Conservation (phyloP, 495 filamentous ascomycete genomes). For the Neurospora pannonica region DNA sequence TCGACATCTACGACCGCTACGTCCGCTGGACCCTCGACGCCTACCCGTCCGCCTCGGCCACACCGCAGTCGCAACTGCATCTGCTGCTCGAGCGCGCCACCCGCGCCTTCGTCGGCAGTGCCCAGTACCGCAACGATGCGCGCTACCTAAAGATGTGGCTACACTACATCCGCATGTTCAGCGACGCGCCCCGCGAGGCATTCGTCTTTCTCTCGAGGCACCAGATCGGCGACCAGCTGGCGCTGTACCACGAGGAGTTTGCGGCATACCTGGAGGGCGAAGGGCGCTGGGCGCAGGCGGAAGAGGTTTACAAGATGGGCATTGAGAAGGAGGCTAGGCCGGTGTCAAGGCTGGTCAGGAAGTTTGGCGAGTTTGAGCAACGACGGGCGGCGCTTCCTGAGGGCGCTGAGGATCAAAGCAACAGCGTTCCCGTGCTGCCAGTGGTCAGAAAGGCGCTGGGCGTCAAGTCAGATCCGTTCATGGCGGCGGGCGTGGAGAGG, state of each 20-base stretch:
- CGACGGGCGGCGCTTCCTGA: slow-evolving; percentile 56
- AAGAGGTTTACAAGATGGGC: slow-evolving; percentile 84
- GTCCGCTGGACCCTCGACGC: slow-evolving; percentile 93
- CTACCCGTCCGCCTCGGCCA: slow-evolving; percentile 88
- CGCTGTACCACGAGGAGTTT: slow-evolving; percentile 97
- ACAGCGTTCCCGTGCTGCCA: slow-evolving; percentile 70
- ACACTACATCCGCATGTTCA: slow-evolving; percentile 85
- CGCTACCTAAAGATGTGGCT: slow-evolving; percentile 90
- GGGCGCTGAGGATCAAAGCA: slow-evolving; percentile 49
- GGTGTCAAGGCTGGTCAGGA: slow-evolving; percentile 67
- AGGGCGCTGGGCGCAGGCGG: slow-evolving; percentile 81
- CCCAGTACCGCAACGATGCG: slow-evolving; percentile 90
- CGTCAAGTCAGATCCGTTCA: slow-evolving; percentile 75
- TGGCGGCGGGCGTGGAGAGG: slow-evolving; percentile 15
- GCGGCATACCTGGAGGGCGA: slow-evolving; percentile 82
- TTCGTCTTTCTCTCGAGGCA: slow-evolving; percentile 88
- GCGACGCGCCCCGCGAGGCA: slow-evolving; percentile 82
- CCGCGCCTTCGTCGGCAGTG: slow-evolving; percentile 69
- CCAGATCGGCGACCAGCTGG: slow-evolving; percentile 74
- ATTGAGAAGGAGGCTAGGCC: slow-evolving; percentile 83
- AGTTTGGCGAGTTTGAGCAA: slow-evolving; percentile 82
- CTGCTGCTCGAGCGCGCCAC: slow-evolving; percentile 86
- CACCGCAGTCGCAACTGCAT: slow-evolving; percentile 80
- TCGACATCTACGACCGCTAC: slow-evolving; percentile 94
- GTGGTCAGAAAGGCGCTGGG: slow-evolving; percentile 75